Evolutionary conservation across 225 moss, liverwort and hornwort genomes (phyloP).

Genomic region (Polytrichum formosum): DNA sequence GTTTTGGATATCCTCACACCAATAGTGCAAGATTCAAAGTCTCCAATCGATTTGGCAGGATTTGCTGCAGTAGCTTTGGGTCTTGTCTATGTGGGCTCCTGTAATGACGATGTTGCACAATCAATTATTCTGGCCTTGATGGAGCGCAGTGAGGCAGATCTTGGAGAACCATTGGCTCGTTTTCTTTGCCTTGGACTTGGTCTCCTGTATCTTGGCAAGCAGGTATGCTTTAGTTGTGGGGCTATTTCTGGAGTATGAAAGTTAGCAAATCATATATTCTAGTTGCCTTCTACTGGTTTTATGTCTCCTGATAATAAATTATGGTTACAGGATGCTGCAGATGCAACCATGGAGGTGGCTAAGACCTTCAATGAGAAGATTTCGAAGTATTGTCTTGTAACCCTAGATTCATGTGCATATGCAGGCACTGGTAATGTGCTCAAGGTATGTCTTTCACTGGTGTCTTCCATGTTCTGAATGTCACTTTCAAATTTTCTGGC

Average conservation of each 20-base stretch:
- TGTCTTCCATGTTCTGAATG: neutral
- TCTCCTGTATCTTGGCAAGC: slow-evolving; percentile 93
- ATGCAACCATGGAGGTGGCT: slow-evolving; percentile 99
- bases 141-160: slow-evolving; percentile 88
- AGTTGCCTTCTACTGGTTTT: no score
- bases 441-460: slow-evolving; percentile 47
- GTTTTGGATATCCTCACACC: slow-evolving; percentile 91
- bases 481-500: no score
- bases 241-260: neutral
- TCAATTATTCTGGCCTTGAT: slow-evolving; percentile 92
- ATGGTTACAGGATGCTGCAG: slow-evolving; percentile 79
- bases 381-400: slow-evolving; percentile 92
- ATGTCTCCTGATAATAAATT: neutral
- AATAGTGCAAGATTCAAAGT: slow-evolving; percentile 81
- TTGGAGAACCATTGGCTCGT: slow-evolving; percentile 91
- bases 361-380: slow-evolving; percentile 97
- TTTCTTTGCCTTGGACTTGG: slow-evolving; percentile 97
- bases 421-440: slow-evolving; percentile 99
- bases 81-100: slow-evolving; percentile 92
- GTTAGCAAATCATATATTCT: neutral
- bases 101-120: slow-evolving; percentile 92
- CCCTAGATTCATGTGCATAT: slow-evolving; percentile 93
- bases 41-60: slow-evolving; percentile 79
- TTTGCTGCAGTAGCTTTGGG: slow-evolving; percentile 93
- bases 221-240: slow-evolving; percentile 39